phyloP scores from a whole-genome alignment of 2,329 filamentous ascomycete genomes.

The Teratosphaeria zuluensis region DNA sequence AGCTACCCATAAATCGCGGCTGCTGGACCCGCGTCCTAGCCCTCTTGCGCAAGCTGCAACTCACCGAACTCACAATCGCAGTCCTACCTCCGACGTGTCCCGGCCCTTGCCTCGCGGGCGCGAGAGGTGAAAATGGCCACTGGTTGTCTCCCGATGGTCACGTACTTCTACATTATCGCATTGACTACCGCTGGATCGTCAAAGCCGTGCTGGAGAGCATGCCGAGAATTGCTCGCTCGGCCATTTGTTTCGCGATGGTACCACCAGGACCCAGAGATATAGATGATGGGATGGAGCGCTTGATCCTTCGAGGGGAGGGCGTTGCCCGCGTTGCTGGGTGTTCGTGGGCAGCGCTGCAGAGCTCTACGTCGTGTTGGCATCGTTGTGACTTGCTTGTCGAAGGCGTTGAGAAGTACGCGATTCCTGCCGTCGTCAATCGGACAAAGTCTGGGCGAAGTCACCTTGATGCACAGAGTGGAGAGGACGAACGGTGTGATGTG shows the following conservation, averaged over 20 bases:
- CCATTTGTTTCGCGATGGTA: neutral
- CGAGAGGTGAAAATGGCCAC: neutral
- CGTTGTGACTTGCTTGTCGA: neutral
- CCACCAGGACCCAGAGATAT: neutral
- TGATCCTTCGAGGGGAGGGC: neutral
- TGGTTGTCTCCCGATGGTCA: neutral
- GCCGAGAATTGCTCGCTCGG: neutral
- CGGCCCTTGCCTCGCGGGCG: neutral
- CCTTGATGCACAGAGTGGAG: neutral
- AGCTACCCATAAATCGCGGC: neutral
- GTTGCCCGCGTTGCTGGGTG: neutral
- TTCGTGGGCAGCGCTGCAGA: neutral
- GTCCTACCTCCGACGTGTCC: conserved; percentile 1
- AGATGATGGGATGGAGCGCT: neutral
- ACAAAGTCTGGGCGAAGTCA: neutral
- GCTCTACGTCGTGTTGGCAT: neutral
- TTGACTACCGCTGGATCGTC: neutral
- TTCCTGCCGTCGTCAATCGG: neutral
- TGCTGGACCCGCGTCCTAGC: conserved; percentile 1
- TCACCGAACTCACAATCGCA: conserved; percentile 1
- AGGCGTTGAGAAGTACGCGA: neutral
- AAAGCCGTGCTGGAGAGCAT: neutral
- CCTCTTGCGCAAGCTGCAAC: conserved; percentile 1
- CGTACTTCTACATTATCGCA: neutral
- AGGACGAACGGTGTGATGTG: neutral